Percentiles rank a stretch among this genome's conserved stretches.
phyloP scores from a whole-genome alignment of 2,329 filamentous ascomycete genomes.

The Pestalotiopsis fici region DNA sequence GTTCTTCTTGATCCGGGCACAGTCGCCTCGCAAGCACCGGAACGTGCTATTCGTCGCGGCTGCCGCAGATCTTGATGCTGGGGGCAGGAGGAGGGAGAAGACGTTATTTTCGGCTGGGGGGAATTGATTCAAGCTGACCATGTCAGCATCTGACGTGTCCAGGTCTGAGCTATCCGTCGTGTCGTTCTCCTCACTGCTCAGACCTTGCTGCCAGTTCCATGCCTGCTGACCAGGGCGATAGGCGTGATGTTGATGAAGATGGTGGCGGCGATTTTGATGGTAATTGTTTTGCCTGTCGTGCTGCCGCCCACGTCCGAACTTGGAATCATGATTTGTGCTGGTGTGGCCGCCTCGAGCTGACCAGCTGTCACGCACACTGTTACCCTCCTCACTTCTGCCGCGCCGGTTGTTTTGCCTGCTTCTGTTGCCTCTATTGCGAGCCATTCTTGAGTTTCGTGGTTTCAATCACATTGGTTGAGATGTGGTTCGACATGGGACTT shows the following conservation, averaged over 20 bases:
- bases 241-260: not conserved
- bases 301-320: not conserved
- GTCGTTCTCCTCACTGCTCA: not conserved
- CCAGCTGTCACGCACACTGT: not conserved
- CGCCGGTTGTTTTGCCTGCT: not conserved
- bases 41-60: not conserved
- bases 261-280: not conserved
- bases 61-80: not conserved
- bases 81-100: not conserved
- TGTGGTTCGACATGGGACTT: not conserved
- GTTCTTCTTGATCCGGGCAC: not conserved
- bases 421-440: not conserved
- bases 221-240: not conserved
- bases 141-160: not conserved
- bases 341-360: not conserved
- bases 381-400: not conserved
- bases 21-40: not conserved
- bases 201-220: not conserved
- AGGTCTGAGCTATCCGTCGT: not conserved
- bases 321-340: not conserved
- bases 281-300: not conserved
- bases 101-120: not conserved
- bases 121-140: not conserved
- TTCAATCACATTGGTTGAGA: not conserved
- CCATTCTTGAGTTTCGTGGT: not conserved